Evolutionary conservation across 1,284 basidiomycete species (phyloP).

Genomic region (Papiliotrema laurentii): DNA sequence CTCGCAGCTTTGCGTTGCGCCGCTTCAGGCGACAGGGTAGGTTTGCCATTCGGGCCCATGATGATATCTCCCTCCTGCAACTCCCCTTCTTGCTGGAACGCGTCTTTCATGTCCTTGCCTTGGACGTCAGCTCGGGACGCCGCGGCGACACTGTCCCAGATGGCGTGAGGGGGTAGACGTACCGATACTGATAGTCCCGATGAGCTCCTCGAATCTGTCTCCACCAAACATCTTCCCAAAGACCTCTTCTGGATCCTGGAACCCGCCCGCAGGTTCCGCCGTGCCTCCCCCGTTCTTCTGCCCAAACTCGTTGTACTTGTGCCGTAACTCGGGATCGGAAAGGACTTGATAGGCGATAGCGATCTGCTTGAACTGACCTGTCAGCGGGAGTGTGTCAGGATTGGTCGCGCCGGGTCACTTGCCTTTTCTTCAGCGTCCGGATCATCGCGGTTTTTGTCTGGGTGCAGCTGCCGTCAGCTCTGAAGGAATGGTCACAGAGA

Average conservation of each 20-base stretch:
- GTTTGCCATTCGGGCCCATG: slow-evolving; percentile 45
- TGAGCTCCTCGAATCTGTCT: slow-evolving; percentile 51
- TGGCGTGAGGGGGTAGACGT: slow-evolving; percentile 7
- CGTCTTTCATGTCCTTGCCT: slow-evolving; percentile 95
- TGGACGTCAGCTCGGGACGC: slow-evolving; percentile 51
- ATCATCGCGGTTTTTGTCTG: slow-evolving; percentile 78
- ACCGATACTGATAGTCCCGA: slow-evolving; percentile 51
- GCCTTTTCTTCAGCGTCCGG: slow-evolving; percentile 79
- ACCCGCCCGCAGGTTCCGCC: slow-evolving; percentile 40
- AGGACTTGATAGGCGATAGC: slow-evolving; percentile 80
- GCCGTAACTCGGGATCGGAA: slow-evolving; percentile 75
- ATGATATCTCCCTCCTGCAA: slow-evolving; percentile 51
- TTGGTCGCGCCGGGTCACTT: slow-evolving; percentile 19
- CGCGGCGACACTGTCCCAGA: not conserved
- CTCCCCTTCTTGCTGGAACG: slow-evolving; percentile 83
- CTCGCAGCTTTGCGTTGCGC: slow-evolving; percentile 62
- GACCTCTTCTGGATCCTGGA: slow-evolving; percentile 72
- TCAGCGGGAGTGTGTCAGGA: not conserved
- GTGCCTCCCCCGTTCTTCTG: slow-evolving; percentile 47
- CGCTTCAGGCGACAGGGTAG: slow-evolving; percentile 72
- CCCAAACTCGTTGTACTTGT: slow-evolving; percentile 85
- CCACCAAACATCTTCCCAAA: slow-evolving; percentile 85
- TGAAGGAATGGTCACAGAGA: not conserved
- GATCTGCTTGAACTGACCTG: slow-evolving; percentile 67
- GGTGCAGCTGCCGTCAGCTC: slow-evolving; percentile 44